Base-by-base conservation (phyloP, 2,329 filamentous ascomycete species). In the Diaporthe australafricana region DNA sequence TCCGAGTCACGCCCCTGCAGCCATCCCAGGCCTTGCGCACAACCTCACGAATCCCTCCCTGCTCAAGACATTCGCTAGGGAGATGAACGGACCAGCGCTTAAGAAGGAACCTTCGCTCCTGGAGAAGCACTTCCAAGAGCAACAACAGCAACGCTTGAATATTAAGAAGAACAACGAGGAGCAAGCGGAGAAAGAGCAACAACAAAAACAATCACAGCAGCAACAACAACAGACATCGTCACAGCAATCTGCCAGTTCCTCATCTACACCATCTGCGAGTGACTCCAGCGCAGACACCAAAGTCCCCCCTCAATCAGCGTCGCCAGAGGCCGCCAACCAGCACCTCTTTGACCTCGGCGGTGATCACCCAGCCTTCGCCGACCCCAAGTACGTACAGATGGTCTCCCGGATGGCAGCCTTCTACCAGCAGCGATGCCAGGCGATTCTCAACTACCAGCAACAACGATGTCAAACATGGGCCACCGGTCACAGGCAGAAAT, bases 401-500 rank as follows among this genome's bases (percentile, higher is more conserved):
- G 84, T 83, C 38, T 84, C 84, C 16, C 83, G 84, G 68, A 86
- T 86, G 68, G 84, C 85, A 16, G 80, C 81, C 68, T 86, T 85
- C 77, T 86, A 86, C 74, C 84, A 86, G 75, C 85, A 86, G 76
- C 81, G 85, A 22, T 85, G 82, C 75, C 83, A 85, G 75, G 84
- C 84, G 68, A 81, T 86, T 30, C 80, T 84, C 75, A 83, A 83
- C 76, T 84, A 81, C 73, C 85, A 86, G 77, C 84, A 86, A 73
- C 84, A 86, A 78, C 79, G 82, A 55, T 86, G 84, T 75, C 84
- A 85, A 78, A 82, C 82, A 8, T 86, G 84, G 85, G 84, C 84
- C 70, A 82, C 78, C 74, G 79, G 83, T 76, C 84, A 86, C 76
- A 81, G 83, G 52, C 83, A 85, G 75, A 83, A 84, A 76, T 85